phyloP scores from a whole-genome alignment of 2,329 filamentous ascomycete species.

The Diaporthe vaccinii region DNA sequence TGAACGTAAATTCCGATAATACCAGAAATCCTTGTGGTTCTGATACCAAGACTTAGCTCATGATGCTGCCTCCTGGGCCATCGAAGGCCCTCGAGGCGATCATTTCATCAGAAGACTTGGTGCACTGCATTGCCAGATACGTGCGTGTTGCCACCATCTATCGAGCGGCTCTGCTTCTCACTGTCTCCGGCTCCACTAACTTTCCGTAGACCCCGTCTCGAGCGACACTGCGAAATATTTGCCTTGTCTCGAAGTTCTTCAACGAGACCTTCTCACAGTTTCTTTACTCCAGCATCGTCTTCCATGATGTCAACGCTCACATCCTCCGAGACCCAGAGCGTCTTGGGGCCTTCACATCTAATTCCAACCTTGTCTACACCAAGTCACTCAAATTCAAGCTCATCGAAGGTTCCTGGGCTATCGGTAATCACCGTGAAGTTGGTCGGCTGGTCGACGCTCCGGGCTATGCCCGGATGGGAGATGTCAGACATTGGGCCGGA shows the following conservation, averaged over 20 bases:
- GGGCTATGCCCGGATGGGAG: slow-evolving; percentile 29
- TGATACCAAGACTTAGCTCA: not conserved
- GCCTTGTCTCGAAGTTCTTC: slow-evolving; percentile 33
- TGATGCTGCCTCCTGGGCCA: not conserved
- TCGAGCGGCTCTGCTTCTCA: too few species aligned
- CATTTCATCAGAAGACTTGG: slow-evolving; percentile 26
- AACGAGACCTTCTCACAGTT: slow-evolving; percentile 32
- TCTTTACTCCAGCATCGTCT: slow-evolving; percentile 33
- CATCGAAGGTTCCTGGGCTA: slow-evolving; percentile 36
- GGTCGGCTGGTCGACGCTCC: slow-evolving; percentile 30
- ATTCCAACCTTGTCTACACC: not conserved
- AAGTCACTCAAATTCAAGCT: slow-evolving; percentile 27
- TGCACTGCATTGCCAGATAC: slow-evolving; percentile 29
- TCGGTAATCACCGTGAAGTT: slow-evolving; percentile 33
- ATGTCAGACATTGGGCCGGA: slow-evolving; percentile 31
- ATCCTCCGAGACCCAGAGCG: slow-evolving; percentile 30
- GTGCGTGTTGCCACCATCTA: not conserved
- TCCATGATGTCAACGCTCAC: slow-evolving; percentile 34
- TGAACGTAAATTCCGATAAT: too few species aligned
- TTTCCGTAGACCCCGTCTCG: not conserved
- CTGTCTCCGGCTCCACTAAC: not conserved
- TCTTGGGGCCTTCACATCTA: not conserved
- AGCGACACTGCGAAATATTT: slow-evolving; percentile 5
- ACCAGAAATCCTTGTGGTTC: not conserved
- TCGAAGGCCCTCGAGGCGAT: slow-evolving; percentile 7